Evolutionary conservation across 495 filamentous ascomycete genomes (phyloP).

Genomic region (Penicillium waksmanii): DNA sequence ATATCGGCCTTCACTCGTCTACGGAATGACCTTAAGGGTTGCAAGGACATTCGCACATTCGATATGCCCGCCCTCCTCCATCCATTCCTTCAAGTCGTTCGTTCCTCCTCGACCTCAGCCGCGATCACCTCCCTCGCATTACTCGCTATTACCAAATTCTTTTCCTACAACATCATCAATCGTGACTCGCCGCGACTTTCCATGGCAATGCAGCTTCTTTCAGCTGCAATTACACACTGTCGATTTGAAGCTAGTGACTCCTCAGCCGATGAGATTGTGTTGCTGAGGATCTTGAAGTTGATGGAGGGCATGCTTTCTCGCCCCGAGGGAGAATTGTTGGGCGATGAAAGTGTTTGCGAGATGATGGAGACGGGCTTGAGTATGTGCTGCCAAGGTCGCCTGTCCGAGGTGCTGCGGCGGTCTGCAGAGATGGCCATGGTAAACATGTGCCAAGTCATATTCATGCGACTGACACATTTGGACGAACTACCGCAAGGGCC

Average conservation of each 20-base stretch:
- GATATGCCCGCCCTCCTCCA: constrained; percentile 89
- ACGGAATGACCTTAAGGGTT: constrained; percentile 85
- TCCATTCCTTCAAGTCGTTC: constrained; percentile 96
- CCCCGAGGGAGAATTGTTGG: constrained; percentile 85
- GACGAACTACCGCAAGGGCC: constrained; percentile 66
- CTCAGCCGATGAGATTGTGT: constrained; percentile 90
- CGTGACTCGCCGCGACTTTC: constrained; percentile 80
- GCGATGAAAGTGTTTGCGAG: constrained; percentile 96
- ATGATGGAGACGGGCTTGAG: constrained; percentile 99
- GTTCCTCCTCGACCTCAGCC: constrained; percentile 93
- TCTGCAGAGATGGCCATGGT: constrained; percentile 98
- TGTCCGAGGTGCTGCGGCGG: constrained; percentile 87
- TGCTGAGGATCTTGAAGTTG: constrained; percentile 89
- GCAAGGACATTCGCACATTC: constrained; percentile 88
- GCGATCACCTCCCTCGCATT: constrained; percentile 94
- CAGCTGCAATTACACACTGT: constrained; percentile 95
- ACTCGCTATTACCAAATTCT: constrained; percentile 95
- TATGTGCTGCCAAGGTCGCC: constrained; percentile 92
- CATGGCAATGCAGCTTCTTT: constrained; percentile 91
- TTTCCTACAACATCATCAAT: constrained; percentile 90
- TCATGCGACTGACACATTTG: constrained; percentile 84
- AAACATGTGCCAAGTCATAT: constrained; percentile 97
- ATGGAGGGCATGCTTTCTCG: constrained; percentile 98
- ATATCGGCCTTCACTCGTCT: constrained; percentile 93
- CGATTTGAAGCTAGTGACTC: constrained; percentile 96